Conservation (phyloP, 176 grass and related monocot species). For the Aegilops tauschii region DNA sequence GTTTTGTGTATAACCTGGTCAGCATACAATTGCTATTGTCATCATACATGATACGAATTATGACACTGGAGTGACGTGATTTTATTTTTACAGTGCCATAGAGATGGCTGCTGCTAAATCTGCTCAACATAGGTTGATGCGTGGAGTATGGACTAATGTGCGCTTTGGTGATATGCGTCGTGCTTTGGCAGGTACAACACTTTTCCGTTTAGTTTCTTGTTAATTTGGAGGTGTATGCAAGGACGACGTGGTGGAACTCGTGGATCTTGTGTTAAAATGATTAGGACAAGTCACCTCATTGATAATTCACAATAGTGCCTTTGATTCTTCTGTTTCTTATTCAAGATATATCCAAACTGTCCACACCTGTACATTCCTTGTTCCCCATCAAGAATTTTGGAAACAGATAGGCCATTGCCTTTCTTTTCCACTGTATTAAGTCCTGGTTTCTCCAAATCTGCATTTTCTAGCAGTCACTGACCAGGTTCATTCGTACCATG, state of each 20-base stretch:
- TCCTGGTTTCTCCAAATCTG: not conserved
- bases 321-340: not conserved
- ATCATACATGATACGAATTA: not conserved
- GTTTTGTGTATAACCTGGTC: constrained; percentile 11
- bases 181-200: constrained; percentile 67
- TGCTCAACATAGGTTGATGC: constrained; percentile 83
- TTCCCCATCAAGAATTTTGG: not conserved
- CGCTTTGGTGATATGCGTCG: constrained; percentile 90
- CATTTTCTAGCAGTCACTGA: not conserved
- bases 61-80: constrained; percentile 1
- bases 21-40: not conserved
- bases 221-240: not conserved
- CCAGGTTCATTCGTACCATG: constrained; percentile 4
- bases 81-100: constrained; percentile 51
- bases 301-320: not conserved
- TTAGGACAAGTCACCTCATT: not conserved
- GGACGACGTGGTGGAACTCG: not conserved
- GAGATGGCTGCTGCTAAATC: constrained; percentile 92
- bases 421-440: not conserved
- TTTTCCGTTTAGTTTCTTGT: not conserved
- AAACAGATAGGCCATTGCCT: not conserved
- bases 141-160: constrained; percentile 78
- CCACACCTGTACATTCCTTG: not conserved
- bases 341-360: not conserved
- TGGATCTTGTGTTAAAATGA: not conserved